Base-by-base conservation (phyloP, 2,329 filamentous ascomycete species). In the Cytospora chrysosperma region DNA sequence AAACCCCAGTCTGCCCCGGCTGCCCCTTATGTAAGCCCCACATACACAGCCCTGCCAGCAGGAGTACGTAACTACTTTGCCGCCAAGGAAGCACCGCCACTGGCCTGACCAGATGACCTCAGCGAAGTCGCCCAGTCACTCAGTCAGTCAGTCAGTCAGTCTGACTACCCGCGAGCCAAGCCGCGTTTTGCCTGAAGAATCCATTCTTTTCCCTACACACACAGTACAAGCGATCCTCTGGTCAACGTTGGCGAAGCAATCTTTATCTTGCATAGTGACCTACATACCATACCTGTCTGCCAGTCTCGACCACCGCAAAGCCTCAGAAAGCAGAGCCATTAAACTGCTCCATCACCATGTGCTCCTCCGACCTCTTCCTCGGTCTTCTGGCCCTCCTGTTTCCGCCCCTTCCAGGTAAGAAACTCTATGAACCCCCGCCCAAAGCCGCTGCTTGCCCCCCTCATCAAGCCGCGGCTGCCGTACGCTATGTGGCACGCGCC, bases 321-420 rank as follows among this genome's bases (percentile, higher is more conserved):
- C 19, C 40, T 43, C 17, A 21, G 8, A 43, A 9, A 21, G n/a
- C 19, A 43, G 2, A n/a, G 6, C 40, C 40, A n/a, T 43, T 15
- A 15, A 9, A 43, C 19, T 43, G 19, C 19, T 43, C 17, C 19
- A 58, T 67, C 65, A 72, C 68, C 56, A 88, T 88, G 85, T 88
- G 85, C 75, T 78, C 81, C 62, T 71, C 81, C 58, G 86, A 89
- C 73, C 76, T 86, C 70, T 88, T 89, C 73, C 84, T 89, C 67
- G 85, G 82, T 73, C 70, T 88, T 47, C 74, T 89, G 68, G 87
- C 87, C 72, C 78, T 89, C 64, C 77, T 89, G 69, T 89, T 89
- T 72, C 87, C 87, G 37, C 87, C 87, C 65, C 76, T 89, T 61
- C 79, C 87, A 64, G 86, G 86, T 88, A 80, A 72, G 83, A 78